phyloP scores from a whole-genome alignment of 2,329 filamentous ascomycete species.

The Fusarium sp. region DNA sequence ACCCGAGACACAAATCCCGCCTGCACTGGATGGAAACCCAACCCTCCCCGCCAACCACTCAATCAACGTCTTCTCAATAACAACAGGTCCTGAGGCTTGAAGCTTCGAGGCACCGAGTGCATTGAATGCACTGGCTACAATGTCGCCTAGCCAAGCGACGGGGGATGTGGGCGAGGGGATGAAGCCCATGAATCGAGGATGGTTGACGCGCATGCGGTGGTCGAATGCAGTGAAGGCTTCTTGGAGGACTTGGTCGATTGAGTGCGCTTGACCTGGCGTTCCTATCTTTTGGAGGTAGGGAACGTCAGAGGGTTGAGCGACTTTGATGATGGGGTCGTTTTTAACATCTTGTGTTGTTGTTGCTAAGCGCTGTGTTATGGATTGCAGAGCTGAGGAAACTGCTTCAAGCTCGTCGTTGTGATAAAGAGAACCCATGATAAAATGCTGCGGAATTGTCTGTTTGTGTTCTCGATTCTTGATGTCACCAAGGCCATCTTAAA shows the following conservation, averaged over 20 bases:
- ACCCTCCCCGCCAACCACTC: slow-evolving; percentile 31
- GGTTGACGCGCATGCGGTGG: slow-evolving; percentile 24
- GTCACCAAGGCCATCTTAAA: background rate
- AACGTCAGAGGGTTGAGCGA: slow-evolving; percentile 15
- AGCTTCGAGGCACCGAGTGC: slow-evolving; percentile 31
- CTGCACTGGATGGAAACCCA: slow-evolving; percentile 27
- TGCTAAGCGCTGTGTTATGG: background rate
- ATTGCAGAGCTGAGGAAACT: slow-evolving; percentile 8
- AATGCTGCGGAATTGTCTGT: too few species aligned
- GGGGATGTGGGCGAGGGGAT: slow-evolving; percentile 37
- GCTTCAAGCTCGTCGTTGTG: slow-evolving; percentile 5
- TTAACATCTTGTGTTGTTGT: slow-evolving; percentile 11
- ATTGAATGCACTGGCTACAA: slow-evolving; percentile 33
- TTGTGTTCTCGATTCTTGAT: background rate
- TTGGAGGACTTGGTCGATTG: slow-evolving; percentile 16
- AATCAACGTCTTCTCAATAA: slow-evolving; percentile 39
- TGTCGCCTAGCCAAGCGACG: slow-evolving; percentile 38
- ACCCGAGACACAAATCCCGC: slow-evolving; percentile 39
- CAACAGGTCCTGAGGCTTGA: slow-evolving; percentile 34
- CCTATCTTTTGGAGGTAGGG: slow-evolving; percentile 13
- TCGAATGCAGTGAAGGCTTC: slow-evolving; percentile 18
- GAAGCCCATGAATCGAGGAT: slow-evolving; percentile 33
- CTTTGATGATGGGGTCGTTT: slow-evolving; percentile 21
- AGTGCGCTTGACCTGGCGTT: slow-evolving; percentile 8
- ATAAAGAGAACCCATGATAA: background rate